Evolutionary conservation across 768 basidiomycete genomes (phyloP), one percentile per base, ranked within the genome.

Genomic region (Termitomyces sp.): DNA sequence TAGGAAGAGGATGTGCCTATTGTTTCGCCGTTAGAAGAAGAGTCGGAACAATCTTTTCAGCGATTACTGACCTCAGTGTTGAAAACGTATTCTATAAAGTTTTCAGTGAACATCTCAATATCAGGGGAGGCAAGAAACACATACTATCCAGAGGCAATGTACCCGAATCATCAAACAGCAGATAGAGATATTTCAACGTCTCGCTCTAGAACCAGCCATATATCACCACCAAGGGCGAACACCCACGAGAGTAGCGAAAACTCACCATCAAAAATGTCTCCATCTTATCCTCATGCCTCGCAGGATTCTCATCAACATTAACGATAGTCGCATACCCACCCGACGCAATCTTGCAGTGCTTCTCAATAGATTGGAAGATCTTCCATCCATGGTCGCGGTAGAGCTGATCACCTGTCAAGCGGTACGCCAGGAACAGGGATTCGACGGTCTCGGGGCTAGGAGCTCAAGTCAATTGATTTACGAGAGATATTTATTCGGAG

Each of bases 231-330:
- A 8, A 27, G 23, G n/a, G n/a, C n/a, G n/a, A n/a, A n/a, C n/a
- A 43, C 19, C 19, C 4, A 11, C 11, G 4, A 29, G 21, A 52
- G 16, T 11, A 16, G 6, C 9, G 17, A 44, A 44, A 40, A 71
- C 85, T 41, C 57, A 90, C 91, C 79, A 97, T 77, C 72, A 95
- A 82, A 75, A 95, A 97, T 12, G 95, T 95, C 74, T 98, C 95
- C 95, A 97, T 96, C 69, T 89, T 87, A 71, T 98, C 93, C 60
- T 92, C 87, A 56, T 82, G 75, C 65, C 76, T 74, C 2, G 77
- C 82, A 0, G 88, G 86, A 10, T 86, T 74, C 59, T 83, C 79
- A 69, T 96, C 92, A 10, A 98, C 95, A 66, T 97, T 92, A 57
- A 87, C 70, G 45, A 98, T 79, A 35, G 84, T 84, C 17, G 90